Base-by-base conservation (phyloP, 176 grass and related monocot genomes). In the Bothriochloa decipiens region DNA sequence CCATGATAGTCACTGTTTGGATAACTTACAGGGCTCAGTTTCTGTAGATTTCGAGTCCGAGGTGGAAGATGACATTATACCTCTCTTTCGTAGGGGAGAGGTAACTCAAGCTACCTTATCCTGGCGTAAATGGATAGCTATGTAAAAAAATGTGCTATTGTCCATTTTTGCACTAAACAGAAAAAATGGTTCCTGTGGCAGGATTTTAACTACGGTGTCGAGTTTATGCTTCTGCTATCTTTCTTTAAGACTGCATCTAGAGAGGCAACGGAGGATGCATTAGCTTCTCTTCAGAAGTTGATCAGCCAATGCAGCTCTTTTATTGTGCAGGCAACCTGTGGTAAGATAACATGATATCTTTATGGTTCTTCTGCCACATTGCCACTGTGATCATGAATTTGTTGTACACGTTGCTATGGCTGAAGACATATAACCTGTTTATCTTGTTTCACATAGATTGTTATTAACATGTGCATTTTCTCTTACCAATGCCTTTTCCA, bases 31-130 rank as follows among this genome's bases (percentile, higher is more conserved):
- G 90, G 95, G 86, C 49, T 97, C 92, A 76, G 64, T 94, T 86
- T 97, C 85, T 87, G 86, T 97, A 76, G 86, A 94, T 91, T 97
- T 94, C 65, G 92, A 94, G 73, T 91, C 88, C 27, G 90, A 97
- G 84, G 95, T 97, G 75, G 95, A 97, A 84, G 92, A 97, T 91
- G 95, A 97, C 80, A 97, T 97, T 70, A 85, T 88, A 80, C 88
- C 90, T 43, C 85, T 94, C 70, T 97, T 97, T 83, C 88, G 92
- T 52, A 88, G 95, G 85, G 95, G 92, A 70, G 95, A 97, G 90
- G 95, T 97, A 93, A 55, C 61, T 36, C 3, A 35, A 81, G 23
- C 41, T 78, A 77, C n/a, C 74, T 72, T 73, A 65, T 80, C 69
- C 18, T 72, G 33, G 67, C 7, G 35, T 28, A 72, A 2, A 41